Evolutionary conservation across 192 early-diverging fungal genomes (phyloP), one percentile per base, ranked within the genome.

Genomic region (Mortierella hygrophila): DNA sequence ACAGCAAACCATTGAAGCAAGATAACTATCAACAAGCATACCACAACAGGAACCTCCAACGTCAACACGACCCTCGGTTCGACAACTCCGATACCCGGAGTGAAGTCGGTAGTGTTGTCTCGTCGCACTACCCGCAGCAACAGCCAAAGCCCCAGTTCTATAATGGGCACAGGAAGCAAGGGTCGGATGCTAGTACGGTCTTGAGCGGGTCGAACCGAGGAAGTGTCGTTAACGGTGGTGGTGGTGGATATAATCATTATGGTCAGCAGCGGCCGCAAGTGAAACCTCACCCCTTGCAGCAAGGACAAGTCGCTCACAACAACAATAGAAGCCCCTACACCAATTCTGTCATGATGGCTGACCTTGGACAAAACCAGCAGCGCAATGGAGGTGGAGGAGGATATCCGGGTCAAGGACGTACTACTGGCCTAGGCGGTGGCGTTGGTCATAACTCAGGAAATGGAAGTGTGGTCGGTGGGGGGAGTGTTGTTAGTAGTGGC

Each of bases 181-280:
- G 76, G 0, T 86, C 84, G 1, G 84, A 86, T 23, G 81, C 79
- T 0, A 86, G 84, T n/a, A 81, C 79, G 2, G 83, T 86, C 0
- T 42, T 86, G 63, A 86, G 84, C 72, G 84, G 84, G 3, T 86
- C 84, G 21, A 86, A 86, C 15, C 84, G 81, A 13, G 84, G 84
- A 49, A 86, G 84, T 70, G 84, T 86, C 1, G 84, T 81, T 2
- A 26, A 76, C 9, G 84, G 84, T 15, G 26, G 13, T 15, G 26
- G 13, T 49, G 47, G 47, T 52, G 49, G 49, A 6, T 52, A 52
- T 52, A 52, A 52, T 52, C 49, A 2, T 20, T 52, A 52, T 52
- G 49, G 49, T 18, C 49, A 52, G 20, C 49, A 52, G 20, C 23
- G 60, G 11, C 60, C 60, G 1, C 60, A 29, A 4, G 60, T 65